Evolutionary conservation across 2,329 filamentous ascomycete genomes (phyloP), one percentile per base, ranked within the genome.

Genomic region (Fusarium sp.): DNA sequence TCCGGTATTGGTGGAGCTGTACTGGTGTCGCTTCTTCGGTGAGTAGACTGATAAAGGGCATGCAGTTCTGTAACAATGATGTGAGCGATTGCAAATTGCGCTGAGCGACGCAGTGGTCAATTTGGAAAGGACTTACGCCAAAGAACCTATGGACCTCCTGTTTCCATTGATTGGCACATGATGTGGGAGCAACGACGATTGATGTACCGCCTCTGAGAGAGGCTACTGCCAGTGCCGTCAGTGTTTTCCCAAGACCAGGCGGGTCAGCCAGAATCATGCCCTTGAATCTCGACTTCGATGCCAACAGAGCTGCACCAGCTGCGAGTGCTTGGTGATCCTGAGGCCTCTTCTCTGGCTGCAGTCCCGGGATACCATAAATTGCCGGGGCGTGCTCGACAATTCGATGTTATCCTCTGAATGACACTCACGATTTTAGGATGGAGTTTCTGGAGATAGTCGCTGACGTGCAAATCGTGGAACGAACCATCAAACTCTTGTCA

Each of bases 61-160:
- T 30, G 4, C 11, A 19, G 6, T 22, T 9, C 35, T 51, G 2
- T 8, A 23, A 17, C 9, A 14, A 7, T 15, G 23, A 15, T n/a
- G 27, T 41, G 7, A 51, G 35, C n/a, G 11, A 23, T 14, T n/a
- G 6, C 2, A 19, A 30, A 7, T 1, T 4, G 23, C 27, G 27
- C n/a, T 11, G 14, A 3, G 0, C 37, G 5, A 25, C 13, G 30
- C 0, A 11, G 4, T 1, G 23, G 25, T 27, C 9, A 20, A 35
- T 9, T 4, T 2, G 7, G 15, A 33, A 1, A 17, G 19, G 7
- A 9, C 35, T 22, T 51, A 41, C 48, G 13, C 19, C 17, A 19
- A 41, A 51, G 35, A 19, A 49, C 14, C 30, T 51, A 2, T 7
- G 6, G 22, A 41, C 40, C 17, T 51, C 48, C 10, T n/a, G 1